These are phyloP conservation scores for Rhizoctonia solani DNA, from an alignment of 1,284 basidiomycete genomes.

Conservation along the genomic window DNA sequence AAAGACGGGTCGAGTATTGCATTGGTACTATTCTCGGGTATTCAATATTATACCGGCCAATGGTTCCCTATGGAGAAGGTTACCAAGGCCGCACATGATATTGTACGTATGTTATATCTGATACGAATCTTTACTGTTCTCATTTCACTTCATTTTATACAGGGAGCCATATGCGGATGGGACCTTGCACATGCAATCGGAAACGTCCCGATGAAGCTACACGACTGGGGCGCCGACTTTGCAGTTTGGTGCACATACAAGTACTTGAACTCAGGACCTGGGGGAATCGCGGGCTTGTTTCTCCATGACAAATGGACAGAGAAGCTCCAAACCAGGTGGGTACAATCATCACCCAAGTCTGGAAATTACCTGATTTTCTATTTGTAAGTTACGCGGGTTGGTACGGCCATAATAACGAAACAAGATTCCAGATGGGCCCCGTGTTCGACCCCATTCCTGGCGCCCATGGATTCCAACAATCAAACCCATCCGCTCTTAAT, in stretches of 20 bases:
- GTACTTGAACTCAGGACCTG: conserved; percentile 95
- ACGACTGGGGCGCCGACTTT: conserved; percentile 95
- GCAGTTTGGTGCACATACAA: conserved; percentile 99
- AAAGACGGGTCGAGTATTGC: conserved; percentile 77
- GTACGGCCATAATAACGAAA: conserved; percentile 92
- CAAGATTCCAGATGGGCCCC: conserved; percentile 90
- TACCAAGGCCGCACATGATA: conserved; percentile 79
- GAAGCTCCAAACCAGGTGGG: conserved; percentile 58
- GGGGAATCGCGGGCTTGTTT: conserved; percentile 92
- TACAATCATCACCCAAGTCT: not conserved
- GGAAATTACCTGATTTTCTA: not conserved
- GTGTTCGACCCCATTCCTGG: conserved; percentile 82
- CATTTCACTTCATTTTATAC: conserved; percentile 26
- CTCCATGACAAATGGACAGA: conserved; percentile 82
- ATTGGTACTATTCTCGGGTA: conserved; percentile 85
- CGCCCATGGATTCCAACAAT: conserved; percentile 94
- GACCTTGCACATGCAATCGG: conserved; percentile 96
- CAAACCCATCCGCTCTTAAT: conserved; percentile 85
- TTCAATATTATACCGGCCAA: conserved; percentile 99
- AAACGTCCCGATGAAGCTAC: conserved; percentile 87
- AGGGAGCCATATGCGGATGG: conserved; percentile 93
- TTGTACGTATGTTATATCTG: conserved; percentile 53
- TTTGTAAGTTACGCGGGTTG: conserved; percentile 83
- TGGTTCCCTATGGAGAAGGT: conserved; percentile 86
- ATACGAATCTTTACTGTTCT: not conserved